Base-by-base conservation (phyloP, 495 filamentous ascomycete genomes). In the Daldinia childiae region DNA sequence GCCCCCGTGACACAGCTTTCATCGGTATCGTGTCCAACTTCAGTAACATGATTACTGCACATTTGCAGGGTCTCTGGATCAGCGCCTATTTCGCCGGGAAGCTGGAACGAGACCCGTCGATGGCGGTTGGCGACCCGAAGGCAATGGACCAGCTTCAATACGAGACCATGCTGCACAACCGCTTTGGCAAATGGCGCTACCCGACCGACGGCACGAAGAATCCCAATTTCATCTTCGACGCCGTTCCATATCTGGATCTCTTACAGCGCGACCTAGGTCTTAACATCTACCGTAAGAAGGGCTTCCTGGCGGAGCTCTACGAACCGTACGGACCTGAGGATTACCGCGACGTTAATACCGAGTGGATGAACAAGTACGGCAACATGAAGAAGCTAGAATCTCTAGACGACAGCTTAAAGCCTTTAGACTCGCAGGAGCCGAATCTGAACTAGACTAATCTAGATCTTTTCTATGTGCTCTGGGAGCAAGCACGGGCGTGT, bases 181-280 rank as follows among this genome's bases (percentile, higher is more conserved):
- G 91, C 11, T 94, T 90, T 71, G 89, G 91, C 0, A 85, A 85
- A 66, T 91, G 88, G 87, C 81, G 92, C 8, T 91, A 89, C 69
- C 89, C 89, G 0, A 84, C 82, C 2, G 91, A 91, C 2, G 91
- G 90, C 0, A 78, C 78, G 21, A 83, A 86, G 63, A 88, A 87
- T 64, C 90, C 90, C 0, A 91, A 93, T 72, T 87, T 93, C 63
- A 88, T 91, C 55, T 94, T 93, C 73, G 92, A 95, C 76, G 86
- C 84, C 1, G 68, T 94, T 48, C 90, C 92, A n/a, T 96, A 94
- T 73, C 75, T 93, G 3, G 93, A 95, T 78, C 67, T 92, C 69
- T 69, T 94, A 78, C 73, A 93, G 59, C 74, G 79, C 1, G 92
- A 95, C 74, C 63, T 95, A 56, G 91, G 91, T 12, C 73, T 85